Evolutionary conservation across 2,329 filamentous ascomycete species (phyloP), one percentile per base, ranked within the genome.

Genomic region (Pseudocercospora vitis): DNA sequence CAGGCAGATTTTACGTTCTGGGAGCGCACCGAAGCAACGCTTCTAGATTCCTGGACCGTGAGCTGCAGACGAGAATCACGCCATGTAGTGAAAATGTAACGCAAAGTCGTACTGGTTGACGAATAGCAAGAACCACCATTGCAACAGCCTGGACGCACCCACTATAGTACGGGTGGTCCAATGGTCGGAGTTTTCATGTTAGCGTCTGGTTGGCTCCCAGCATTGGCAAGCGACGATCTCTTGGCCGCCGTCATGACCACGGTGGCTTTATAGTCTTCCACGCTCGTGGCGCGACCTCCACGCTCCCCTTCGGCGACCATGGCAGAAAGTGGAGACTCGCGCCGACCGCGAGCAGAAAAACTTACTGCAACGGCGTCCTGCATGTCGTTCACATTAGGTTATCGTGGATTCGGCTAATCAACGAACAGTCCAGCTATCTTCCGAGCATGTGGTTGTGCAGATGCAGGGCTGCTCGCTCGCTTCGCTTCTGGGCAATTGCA

Each of bases 351-450:
- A 7, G 45, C 45, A 28, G 28, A 32, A n/a, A n/a, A n/a, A 16
- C 21, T 47, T 32, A 16, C 14, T 16, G 9, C 44, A 12, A 47
- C 24, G 35, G 35, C 39, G 48, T 42, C 35, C 32, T 45, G 33
- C 29, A 21, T 33, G 40, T 35, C 14, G 49, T 52, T 32, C 33
- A 42, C 35, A 45, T 46, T 46, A 52, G 42, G 49, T 52, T 52
- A 52, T 52, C 49, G n/a, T n/a, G n/a, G n/a, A 37, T 46, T 52
- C 49, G 35, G 49, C 45, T 52, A 52, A 52, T 46, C 49, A 37
- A 46, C 29, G 35, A 40, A 16, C 12, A 40, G 35, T 40, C 18
- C 9, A 40, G 35, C 8, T 11, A 40, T 40, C 16, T 19, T 40
- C 16, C 35, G 35, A 19, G 18, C 21, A 18, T 39, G 19, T 18